Evolutionary conservation across 2,329 filamentous ascomycete genomes (phyloP), one percentile per base, ranked within the genome.

Genomic region (Ceratocystiopsis brevicomis): DNA sequence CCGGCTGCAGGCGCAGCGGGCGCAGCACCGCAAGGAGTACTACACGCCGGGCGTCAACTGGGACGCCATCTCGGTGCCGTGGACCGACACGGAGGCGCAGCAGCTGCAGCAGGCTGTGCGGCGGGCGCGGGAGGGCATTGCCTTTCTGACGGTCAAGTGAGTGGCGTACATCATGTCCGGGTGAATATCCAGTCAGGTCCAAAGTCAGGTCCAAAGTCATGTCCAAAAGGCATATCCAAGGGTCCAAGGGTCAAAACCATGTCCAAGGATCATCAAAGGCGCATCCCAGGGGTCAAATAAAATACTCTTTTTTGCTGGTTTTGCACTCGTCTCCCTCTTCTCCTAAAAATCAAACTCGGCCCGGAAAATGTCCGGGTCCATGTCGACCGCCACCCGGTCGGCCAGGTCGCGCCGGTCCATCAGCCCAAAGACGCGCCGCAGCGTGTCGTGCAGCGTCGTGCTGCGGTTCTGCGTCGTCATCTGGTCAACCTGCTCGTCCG

Each of bases 381-480:
- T 88, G 21, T 87, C 88, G 1, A 78, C 75, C 13, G 87, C 78
- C 6, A 95, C 90, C 64, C 78, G 73, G 57, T 96, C 87, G 3
- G 81, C 81, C 56, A 98, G 59, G 61, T 98, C 90, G 45, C 85
- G 68, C 45, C 90, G 67, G 3, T 81, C 81, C 90, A 98, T 96
- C 64, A 93, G 85, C 11, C 78, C 87, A 61, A 98, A 96, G n/a
- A 96, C 90, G 47, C 92, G 69, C 48, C 88, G 67, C 48, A 98
- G 65, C 13, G 92, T 98, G 59, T 98, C 92, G 60, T 94, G 94
- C 46, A 98, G 65, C 54, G 95, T 98, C 41, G 87, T 95, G 66
- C 85, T 94, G 58, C 92, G 78, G 62, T 98, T 98, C 66, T 96
- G 88, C 42, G 80, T 80, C 44, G 92, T 80, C 78, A 94, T 86